Percentiles rank a stretch among this genome's conserved stretches.
Evolutionary conservation across 345 rosid species (phyloP).

Genomic region (Heritiera littoralis): DNA sequence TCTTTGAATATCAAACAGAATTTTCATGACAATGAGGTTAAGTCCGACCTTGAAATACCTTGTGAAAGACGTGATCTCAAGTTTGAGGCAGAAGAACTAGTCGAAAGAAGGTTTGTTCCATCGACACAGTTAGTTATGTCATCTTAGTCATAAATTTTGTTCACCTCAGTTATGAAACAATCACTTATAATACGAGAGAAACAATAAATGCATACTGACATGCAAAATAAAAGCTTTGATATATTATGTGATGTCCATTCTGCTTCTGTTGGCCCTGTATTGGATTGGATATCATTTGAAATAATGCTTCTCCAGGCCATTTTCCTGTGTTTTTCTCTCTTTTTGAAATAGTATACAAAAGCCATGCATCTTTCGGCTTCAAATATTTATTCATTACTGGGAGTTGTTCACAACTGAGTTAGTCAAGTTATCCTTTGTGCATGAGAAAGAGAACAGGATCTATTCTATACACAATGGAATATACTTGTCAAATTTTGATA

Average conservation of each 20-base stretch:
- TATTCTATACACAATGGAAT: too few species aligned
- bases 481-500: too few species aligned
- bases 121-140: constrained; percentile 59
- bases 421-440: too few species aligned
- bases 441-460: too few species aligned
- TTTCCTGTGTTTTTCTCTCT: background rate
- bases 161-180: background rate
- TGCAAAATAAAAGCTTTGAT: background rate
- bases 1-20: constrained; percentile 35
- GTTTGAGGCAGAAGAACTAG: constrained; percentile 42
- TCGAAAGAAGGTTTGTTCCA: constrained; percentile 51
- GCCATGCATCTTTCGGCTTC: background rate
- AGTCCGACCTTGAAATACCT: constrained; percentile 41
- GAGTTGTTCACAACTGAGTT: too few species aligned
- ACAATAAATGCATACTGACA: constrained; percentile 2
- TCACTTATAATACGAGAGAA: background rate
- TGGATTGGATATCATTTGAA: background rate
- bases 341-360: background rate
- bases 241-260: background rate
- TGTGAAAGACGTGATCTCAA: constrained; percentile 38
- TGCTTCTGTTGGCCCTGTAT: background rate
- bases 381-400: too few species aligned
- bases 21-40: constrained; percentile 27
- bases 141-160: constrained; percentile 36
- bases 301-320: background rate